Percentiles rank a stretch among this genome's conserved stretches.
Evolutionary conservation across 805 yeast species (phyloP).

Genomic region (Starmerella davenportii): DNA sequence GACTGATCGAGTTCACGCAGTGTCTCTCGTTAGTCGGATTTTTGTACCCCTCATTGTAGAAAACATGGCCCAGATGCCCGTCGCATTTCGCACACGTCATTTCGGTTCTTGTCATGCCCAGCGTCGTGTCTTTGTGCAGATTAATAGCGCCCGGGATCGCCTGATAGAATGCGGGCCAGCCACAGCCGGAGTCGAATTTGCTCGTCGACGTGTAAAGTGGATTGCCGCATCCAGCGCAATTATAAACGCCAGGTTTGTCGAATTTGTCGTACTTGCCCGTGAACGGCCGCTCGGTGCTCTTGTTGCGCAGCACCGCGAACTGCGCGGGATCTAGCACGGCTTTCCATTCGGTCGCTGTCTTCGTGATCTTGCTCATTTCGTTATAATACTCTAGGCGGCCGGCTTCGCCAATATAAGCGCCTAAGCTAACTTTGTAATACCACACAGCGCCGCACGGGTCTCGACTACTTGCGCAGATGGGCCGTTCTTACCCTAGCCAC

Average conservation of each 20-base stretch:
- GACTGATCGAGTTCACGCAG: constrained; percentile 75
- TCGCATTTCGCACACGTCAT: constrained; percentile 79
- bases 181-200: constrained; percentile 82
- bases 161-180: constrained; percentile 95
- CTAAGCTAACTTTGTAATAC: background rate
- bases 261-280: constrained; percentile 42
- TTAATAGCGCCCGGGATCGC: constrained; percentile 68
- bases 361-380: constrained; percentile 6
- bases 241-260: constrained; percentile 42
- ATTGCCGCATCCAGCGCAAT: constrained; percentile 69
- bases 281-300: constrained; percentile 52
- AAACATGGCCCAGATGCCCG: constrained; percentile 90
- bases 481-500: too few relatives aligned
- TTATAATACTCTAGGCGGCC: too few relatives aligned
- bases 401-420: background rate
- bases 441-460: too few relatives aligned
- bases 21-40: constrained; percentile 86
- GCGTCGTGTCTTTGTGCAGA: constrained; percentile 38
- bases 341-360: constrained; percentile 52
- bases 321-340: constrained; percentile 62
- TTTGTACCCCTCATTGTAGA: constrained; percentile 79
- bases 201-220: constrained; percentile 67
- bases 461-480: background rate
- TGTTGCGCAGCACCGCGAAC: constrained; percentile 55
- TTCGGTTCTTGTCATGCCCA: constrained; percentile 75